Percentiles rank a stretch among this genome's conserved stretches.
These are phyloP conservation scores for Spongiforma sp. DNA, from an alignment of 1,284 basidiomycete species.

Conservation along the genomic window DNA sequence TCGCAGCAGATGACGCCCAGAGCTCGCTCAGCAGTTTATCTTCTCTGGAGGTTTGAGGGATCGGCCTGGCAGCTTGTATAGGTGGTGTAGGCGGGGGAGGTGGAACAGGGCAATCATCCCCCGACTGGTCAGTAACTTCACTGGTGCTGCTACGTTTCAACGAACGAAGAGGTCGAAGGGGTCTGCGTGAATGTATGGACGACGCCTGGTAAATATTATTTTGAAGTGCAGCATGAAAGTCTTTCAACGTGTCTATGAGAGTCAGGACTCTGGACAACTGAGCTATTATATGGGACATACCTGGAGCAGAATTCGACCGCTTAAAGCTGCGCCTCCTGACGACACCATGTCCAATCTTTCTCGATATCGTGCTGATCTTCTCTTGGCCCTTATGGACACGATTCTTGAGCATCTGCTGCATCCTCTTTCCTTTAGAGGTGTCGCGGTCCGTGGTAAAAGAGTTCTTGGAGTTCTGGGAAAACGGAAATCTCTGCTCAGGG, in stretches of 20 bases:
- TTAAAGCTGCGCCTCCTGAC: conserved; percentile 58
- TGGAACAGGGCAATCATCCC: conserved; percentile 45
- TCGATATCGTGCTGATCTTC: conserved; percentile 76
- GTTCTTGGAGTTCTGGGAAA: conserved; percentile 21
- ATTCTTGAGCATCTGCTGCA: conserved; percentile 74
- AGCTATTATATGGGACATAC: conserved; percentile 40
- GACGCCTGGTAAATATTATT: conserved; percentile 80
- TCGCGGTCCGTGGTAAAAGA: conserved; percentile 45
- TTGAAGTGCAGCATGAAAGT: conserved; percentile 66
- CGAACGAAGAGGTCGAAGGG: conserved; percentile 55
- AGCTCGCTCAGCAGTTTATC: conserved; percentile 81
- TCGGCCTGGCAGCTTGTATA: conserved; percentile 38
- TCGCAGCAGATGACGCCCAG: conserved; percentile 95
- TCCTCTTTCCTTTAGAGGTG: conserved; percentile 63
- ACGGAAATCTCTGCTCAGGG: conserved; percentile 26
- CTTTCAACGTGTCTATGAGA: conserved; percentile 38
- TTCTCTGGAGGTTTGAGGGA: conserved; percentile 61
- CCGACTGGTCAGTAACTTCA: conserved; percentile 41
- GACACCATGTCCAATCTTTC: conserved; percentile 75
- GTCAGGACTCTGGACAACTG: not conserved
- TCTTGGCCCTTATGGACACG: conserved; percentile 74
- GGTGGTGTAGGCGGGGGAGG: conserved; percentile 44
- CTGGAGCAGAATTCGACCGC: conserved; percentile 67
- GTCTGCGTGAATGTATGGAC: conserved; percentile 82
- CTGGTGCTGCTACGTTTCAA: conserved; percentile 44